These are phyloP conservation scores for Paramecium biaurelia DNA, from an alignment of 73 alveolate genomes.

Conservation along the genomic window DNA sequence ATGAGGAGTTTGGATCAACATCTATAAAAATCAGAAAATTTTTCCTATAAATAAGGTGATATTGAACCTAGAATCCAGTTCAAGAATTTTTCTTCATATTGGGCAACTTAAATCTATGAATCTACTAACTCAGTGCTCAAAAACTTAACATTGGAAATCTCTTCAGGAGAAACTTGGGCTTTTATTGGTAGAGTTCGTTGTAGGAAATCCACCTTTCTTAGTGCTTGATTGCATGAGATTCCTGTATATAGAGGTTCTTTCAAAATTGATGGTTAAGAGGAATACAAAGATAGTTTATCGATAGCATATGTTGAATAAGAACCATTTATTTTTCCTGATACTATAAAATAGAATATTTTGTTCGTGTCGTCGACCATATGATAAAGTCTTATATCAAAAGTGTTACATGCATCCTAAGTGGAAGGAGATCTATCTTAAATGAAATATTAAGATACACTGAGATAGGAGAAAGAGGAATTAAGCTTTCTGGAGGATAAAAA, in stretches of 20 bases:
- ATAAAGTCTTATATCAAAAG: slow-evolving; percentile 75
- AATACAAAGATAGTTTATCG: neutral
- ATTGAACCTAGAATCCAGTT: neutral
- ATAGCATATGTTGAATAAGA: slow-evolving; percentile 80
- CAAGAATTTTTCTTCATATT: neutral
- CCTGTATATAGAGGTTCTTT: slow-evolving; percentile 28
- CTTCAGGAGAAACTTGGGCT: slow-evolving; percentile 83
- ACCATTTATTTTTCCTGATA: slow-evolving; percentile 89
- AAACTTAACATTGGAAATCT: slow-evolving; percentile 70
- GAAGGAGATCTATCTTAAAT: slow-evolving; percentile 83
- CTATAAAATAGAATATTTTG: slow-evolving; percentile 90
- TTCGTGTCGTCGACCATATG: slow-evolving; percentile 78
- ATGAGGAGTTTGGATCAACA: neutral
- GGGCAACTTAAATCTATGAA: neutral
- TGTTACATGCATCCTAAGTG: slow-evolving; percentile 80
- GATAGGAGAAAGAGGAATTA: slow-evolving; percentile 90
- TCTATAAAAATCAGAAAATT: neutral
- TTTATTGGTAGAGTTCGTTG: slow-evolving; percentile 93
- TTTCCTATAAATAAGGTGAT: neutral
- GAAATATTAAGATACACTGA: slow-evolving; percentile 86
- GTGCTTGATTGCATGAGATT: slow-evolving; percentile 75
- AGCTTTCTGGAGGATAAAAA: slow-evolving; percentile 88
- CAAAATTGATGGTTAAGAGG: neutral
- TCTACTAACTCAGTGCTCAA: neutral
- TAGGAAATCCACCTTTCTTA: slow-evolving; percentile 80